These are phyloP conservation scores for Chenopodium album DNA, from an alignment of 148 eudicot species.

Conservation along the genomic window DNA sequence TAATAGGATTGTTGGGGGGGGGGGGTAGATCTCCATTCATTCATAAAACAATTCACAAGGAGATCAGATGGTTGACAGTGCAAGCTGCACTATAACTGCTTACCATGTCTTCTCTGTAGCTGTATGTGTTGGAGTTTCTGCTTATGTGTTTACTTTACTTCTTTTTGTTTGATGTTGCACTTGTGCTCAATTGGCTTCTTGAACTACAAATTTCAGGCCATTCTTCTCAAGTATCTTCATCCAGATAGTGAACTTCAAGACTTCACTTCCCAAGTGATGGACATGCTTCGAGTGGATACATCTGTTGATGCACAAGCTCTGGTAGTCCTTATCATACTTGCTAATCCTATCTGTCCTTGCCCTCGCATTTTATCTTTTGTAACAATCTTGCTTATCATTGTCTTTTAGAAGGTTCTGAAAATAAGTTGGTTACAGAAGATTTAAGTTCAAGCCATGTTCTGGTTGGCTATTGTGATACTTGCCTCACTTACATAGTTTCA, in stretches of 20 bases:
- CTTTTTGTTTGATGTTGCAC: slow-evolving; percentile 2
- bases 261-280: slow-evolving; percentile 69
- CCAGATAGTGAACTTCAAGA: slow-evolving; percentile 90
- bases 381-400: background rate
- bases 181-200: slow-evolving; percentile 6
- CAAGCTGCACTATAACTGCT: background rate
- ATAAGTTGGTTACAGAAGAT: background rate
- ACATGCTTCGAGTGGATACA: slow-evolving; percentile 75
- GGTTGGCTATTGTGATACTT: background rate
- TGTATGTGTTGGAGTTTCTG: background rate
- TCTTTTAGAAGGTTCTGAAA: background rate
- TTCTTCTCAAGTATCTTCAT: slow-evolving; percentile 74
- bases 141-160: slow-evolving; percentile 6
- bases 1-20: too few species aligned
- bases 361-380: background rate
- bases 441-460: background rate
- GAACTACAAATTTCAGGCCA: slow-evolving; percentile 56
- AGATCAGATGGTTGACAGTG: background rate
- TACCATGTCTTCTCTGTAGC: background rate
- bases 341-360: background rate
- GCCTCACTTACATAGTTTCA: background rate
- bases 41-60: background rate
- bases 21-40: background rate
- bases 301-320: slow-evolving; percentile 87
- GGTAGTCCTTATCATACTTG: slow-evolving; percentile 46